These are phyloP conservation scores for Sclerotinia minor DNA, from an alignment of 2,329 filamentous ascomycete species.

Conservation along the genomic window DNA sequence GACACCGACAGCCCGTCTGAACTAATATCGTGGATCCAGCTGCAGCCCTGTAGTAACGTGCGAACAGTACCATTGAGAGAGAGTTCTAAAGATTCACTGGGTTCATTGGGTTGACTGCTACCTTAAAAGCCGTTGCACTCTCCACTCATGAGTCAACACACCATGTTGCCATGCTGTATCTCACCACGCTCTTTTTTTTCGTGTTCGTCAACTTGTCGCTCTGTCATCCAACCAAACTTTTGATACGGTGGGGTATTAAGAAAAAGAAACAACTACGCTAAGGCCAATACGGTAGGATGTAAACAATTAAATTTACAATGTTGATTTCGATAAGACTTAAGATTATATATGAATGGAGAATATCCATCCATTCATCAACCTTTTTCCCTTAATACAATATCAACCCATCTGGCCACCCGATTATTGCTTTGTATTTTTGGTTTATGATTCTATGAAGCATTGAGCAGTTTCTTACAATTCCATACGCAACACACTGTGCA, in stretches of 20 bases:
- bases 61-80: neutral
- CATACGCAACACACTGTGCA: neutral
- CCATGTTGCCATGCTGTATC: neutral
- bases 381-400: neutral
- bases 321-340: neutral
- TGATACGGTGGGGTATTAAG: neutral
- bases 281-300: conserved; percentile 1
- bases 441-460: neutral
- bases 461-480: neutral
- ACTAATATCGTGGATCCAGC: conserved; percentile 19
- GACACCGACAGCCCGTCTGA: neutral
- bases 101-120: too few relatives aligned
- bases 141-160: conserved; percentile 21
- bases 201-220: conserved; percentile 21
- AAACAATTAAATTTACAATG: conserved; percentile 23
- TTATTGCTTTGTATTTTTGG: neutral
- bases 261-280: conserved; percentile 3
- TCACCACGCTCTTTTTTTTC: conserved; percentile 4
- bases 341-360: neutral
- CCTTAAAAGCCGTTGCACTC: neutral
- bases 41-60: conserved; percentile 13
- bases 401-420: neutral
- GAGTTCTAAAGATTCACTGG: neutral
- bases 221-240: conserved; percentile 22
- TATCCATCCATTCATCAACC: neutral